Percentiles rank a stretch among this genome's conserved stretches.
Conservation (phyloP, 331 rosid genomes). For the Pyracantha coccinea region DNA sequence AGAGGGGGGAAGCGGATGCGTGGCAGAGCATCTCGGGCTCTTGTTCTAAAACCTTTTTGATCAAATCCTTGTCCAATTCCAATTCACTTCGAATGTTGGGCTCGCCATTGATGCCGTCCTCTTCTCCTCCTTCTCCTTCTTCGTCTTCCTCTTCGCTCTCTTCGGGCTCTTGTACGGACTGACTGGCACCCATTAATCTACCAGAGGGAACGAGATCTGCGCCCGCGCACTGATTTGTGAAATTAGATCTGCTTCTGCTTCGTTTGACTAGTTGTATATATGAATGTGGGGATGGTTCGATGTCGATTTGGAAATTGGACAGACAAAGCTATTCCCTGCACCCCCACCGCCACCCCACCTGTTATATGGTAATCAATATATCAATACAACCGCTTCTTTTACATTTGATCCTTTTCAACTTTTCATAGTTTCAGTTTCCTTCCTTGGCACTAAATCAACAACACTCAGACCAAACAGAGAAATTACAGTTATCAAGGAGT, state of each 20-base stretch:
- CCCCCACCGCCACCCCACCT: neutral
- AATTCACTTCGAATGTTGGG: slow-evolving; percentile 13
- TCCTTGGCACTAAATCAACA: no score
- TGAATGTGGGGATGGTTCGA: neutral
- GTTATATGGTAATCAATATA: no score
- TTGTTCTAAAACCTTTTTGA: slow-evolving; percentile 83
- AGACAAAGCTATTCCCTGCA: neutral
- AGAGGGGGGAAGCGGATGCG: slow-evolving; percentile 87
- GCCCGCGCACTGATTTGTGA: neutral
- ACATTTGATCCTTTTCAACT: no score
- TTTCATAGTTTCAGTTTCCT: no score
- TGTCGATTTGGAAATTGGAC: neutral
- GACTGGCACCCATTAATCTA: slow-evolving; percentile 44
- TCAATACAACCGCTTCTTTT: no score
- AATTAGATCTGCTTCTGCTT: neutral
- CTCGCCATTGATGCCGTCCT: slow-evolving; percentile 26
- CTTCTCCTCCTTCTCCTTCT: slow-evolving; percentile 28
- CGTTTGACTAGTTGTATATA: neutral
- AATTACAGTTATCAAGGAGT: no score
- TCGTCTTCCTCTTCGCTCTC: slow-evolving; percentile 45
- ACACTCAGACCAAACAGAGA: no score
- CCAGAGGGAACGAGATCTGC: neutral
- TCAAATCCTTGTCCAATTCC: slow-evolving; percentile 31
- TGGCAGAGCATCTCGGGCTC: slow-evolving; percentile 95
- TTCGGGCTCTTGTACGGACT: slow-evolving; percentile 40